Evolutionary conservation across 129 eudicot species (phyloP), one percentile per base, ranked within the genome.

Genomic region (Pittosporum tobira): DNA sequence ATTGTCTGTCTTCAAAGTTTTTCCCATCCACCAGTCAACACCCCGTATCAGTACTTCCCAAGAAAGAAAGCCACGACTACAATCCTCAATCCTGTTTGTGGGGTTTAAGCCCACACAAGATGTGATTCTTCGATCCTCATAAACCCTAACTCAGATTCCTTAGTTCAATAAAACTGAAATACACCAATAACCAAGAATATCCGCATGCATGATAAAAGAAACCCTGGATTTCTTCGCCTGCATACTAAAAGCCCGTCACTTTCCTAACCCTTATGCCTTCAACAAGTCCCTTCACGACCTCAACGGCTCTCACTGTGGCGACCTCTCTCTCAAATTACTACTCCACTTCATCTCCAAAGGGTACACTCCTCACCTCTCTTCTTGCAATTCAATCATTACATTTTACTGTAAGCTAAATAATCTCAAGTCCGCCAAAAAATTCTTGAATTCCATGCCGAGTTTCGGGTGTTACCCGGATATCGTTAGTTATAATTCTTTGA

Each of bases 151-250:
- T 26, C 6, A 30, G 36, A 1, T 2, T 26, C 7, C 12, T 55
- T 15, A 0, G 61, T 6, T 11, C 7, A n/a, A n/a, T n/a, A n/a
- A n/a, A n/a, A 27, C 3, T 51, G 9, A 49, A 49, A 9, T 4
- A 44, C 48, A 44, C 48, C 48, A 7, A 47, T 23, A 8, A 50
- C 23, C 31, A n/a, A 55, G 16, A 52, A 3, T 36, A 24, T 31
- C 25, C 61, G 16, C 44, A 61, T 61, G 66, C 54, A 61, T 61
- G 66, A 46, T 61, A 42, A 48, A 44, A 61, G 40, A 61, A 61
- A 19, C 54, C 54, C 54, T 61, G 1, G 16, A 45, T 16, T 61
- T 61, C 54, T 30, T 61, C 54, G 54, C 43, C 54, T 16, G 27
- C 66, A 42, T 61, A 5, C 66, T 42, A 29, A 44, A 28, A 44